Base-by-base conservation (phyloP, 2,329 filamentous ascomycete species). In the Penicillium sp. region DNA sequence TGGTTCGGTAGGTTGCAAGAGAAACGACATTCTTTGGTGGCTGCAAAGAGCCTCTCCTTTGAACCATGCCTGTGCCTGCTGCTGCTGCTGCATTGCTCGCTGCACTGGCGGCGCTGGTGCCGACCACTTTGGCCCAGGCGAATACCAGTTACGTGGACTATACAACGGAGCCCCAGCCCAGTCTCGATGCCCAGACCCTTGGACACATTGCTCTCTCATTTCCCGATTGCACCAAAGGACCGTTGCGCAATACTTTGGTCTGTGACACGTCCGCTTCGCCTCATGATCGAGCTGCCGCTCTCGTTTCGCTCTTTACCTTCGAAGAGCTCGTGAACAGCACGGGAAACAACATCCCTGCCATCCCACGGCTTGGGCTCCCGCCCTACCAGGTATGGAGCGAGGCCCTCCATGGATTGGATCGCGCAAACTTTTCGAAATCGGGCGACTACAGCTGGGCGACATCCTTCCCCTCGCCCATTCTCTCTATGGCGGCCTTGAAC, bases 401-500 rank as follows among this genome's bases (percentile, higher is more conserved):
- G 56, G 86, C 82, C 1, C 79, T 89, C 0, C 87, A 89, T 66
- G 87, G 87, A 1, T 77, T 89, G 0, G 86, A 82, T 4, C 86
- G 85, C 0, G 83, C 84, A 6, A 77, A 81, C 33, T 87, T 86
- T 70, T 79, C 80, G n/a, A 70, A 71, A 6, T 75, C 74, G 13
- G 83, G 82, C 2, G 73, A 82, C 11, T 89, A 81, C 69, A 83
- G 78, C 61, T 84, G 82, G 67, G 84, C 87, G 0, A 89, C 87
- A 0, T 86, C 83, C 0, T 90, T 89, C 66, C 86, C 87, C 0
- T 82, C 84, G 68, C 87, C 87, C 0, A 87, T 90, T 53, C 73
- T 83, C 2, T 82, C 87, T 65, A 82, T 83, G 22, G 85, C 87
- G 0, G 82, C 87, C 0, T 87, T 90, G 62, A 86, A 90, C 61